Conservation (phyloP, 2,329 filamentous ascomycete genomes). For the Xylaria sp. region DNA sequence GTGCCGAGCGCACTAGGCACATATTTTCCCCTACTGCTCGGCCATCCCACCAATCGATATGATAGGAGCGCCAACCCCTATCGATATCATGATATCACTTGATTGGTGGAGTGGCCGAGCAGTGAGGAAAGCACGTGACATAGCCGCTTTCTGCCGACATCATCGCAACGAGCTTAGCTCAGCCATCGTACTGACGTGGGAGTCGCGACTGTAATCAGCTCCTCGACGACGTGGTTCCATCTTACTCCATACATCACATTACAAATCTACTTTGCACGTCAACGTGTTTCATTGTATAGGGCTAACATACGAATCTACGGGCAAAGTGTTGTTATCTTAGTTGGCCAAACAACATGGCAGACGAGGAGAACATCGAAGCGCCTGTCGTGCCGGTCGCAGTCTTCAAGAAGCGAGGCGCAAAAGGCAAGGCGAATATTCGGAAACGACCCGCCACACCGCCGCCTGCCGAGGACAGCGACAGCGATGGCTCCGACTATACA, state of each 20-base stretch:
- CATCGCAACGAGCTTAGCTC: not conserved
- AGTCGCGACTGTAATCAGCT: not conserved
- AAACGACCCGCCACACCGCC: slow-evolving; percentile 78
- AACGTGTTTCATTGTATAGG: not conserved
- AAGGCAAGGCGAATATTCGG: slow-evolving; percentile 69
- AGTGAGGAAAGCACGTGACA: not conserved
- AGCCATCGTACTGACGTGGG: not conserved
- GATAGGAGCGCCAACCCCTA: not conserved
- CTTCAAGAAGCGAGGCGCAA: slow-evolving; percentile 83
- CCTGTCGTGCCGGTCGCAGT: slow-evolving; percentile 51
- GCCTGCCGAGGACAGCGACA: slow-evolving; percentile 52
- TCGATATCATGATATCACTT: not conserved
- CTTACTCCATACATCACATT: not conserved
- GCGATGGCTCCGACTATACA: slow-evolving; percentile 58
- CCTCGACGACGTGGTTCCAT: not conserved
- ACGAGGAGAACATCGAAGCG: slow-evolving; percentile 22
- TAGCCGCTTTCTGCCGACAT: not conserved
- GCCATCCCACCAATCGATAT: not conserved
- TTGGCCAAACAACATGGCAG: slow-evolving; percentile 15
- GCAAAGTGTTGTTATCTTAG: not conserved
- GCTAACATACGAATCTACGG: not conserved
- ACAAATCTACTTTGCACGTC: not conserved
- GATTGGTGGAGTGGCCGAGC: not conserved
- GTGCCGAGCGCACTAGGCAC: not conserved
- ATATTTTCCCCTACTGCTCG: not conserved